Evolutionary conservation across 345 rosid genomes (phyloP), one percentile per base, ranked within the genome.

Genomic region (Lumnitzera littorea): DNA sequence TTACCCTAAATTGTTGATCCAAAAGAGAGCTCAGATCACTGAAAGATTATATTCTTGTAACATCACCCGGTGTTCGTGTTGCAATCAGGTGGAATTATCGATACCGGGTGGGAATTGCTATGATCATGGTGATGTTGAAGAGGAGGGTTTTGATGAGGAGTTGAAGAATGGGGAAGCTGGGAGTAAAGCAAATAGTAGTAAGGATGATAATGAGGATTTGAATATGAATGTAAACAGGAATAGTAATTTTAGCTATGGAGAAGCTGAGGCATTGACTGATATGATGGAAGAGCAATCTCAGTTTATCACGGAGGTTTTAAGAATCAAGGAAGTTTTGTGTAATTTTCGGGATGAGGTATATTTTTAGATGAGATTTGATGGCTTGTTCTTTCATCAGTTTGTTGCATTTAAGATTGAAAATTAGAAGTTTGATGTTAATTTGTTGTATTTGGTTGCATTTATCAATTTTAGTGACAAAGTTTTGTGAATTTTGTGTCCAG

Each of bases 201-300:
- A 74, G 48, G 82, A 76, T 59, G 77, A 79, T 43, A 59, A 53
- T 16, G 20, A n/a, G 15, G 46, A 62, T 61, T 53, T 51, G 13
- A 69, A 67, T 48, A 70, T 71, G 67, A 76, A 71, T 55, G 52
- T 31, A 57, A 77, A 83, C 69, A 86, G 73, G 72, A 61, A 52
- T 46, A 77, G 87, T 50, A 78, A 91, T 67, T 77, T 66, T 56
- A 88, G 85, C 48, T 81, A 51, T 58, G 87, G 88, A 15, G 95
- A 86, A 25, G 90, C 85, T 58, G 90, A 86, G 64, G 91, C 91
- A 2, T 74, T 91, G 72, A 88, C 84, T 50, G 91, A 91, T 69
- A 86, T 77, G 66, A 84, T 88, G 31, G 91, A 91, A 61, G 81
- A 79, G 36, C 76, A 50, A 48, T 74, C 95, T 57, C 67, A 57